Conservation (phyloP, 345 rosid species). For the Euclidium syriacum region DNA sequence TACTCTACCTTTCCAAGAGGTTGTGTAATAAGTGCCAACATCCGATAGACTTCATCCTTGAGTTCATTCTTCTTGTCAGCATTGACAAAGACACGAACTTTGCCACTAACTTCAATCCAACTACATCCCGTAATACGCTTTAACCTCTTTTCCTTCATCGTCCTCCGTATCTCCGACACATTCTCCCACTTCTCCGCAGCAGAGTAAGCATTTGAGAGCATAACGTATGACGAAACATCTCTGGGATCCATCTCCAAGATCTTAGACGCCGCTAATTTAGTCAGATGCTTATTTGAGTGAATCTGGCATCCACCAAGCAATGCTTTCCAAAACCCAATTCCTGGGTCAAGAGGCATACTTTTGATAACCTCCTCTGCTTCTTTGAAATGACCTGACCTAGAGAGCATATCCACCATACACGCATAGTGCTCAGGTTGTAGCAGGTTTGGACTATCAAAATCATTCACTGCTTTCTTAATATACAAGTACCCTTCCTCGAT, state of each 20-base stretch:
- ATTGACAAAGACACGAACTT: conserved; percentile 52
- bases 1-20: no score
- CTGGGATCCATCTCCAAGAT: conserved; percentile 61
- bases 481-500: conserved; percentile 55
- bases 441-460: conserved; percentile 28
- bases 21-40: conserved; percentile 34
- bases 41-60: conserved; percentile 45
- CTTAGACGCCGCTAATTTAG: conserved; percentile 46
- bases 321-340: conserved; percentile 88
- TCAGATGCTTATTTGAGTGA: conserved; percentile 51
- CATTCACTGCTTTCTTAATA: conserved; percentile 41
- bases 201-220: conserved; percentile 79
- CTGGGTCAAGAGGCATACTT: conserved; percentile 62
- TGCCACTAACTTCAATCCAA: conserved; percentile 61
- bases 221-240: conserved; percentile 72
- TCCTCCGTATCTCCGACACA: conserved; percentile 46
- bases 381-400: conserved; percentile 55
- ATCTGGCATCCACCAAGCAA: conserved; percentile 80
- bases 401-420: conserved; percentile 74
- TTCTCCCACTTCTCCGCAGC: conserved; percentile 59
- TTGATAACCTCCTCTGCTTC: conserved; percentile 53
- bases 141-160: conserved; percentile 55
- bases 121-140: conserved; percentile 66
- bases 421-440: conserved; percentile 68
- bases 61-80: conserved; percentile 41